phyloP scores from a whole-genome alignment of 768 basidiomycete species.

The Pilatotrama ljubarskyi region DNA sequence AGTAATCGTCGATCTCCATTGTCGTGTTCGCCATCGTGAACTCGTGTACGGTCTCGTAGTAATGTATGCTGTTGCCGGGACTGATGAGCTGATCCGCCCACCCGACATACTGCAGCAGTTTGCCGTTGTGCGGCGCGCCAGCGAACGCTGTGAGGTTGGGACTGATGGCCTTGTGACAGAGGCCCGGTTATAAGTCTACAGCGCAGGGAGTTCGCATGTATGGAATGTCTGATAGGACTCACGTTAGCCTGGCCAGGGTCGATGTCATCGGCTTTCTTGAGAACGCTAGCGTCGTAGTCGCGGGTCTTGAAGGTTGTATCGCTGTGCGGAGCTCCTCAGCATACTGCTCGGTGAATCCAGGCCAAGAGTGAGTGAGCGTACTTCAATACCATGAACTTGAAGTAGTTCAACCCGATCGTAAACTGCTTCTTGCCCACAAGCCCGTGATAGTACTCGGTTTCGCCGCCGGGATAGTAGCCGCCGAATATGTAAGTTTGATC shows the following conservation, averaged over 20 bases:
- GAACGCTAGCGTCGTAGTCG: constrained; percentile 20
- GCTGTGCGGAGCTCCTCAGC: constrained; percentile 3
- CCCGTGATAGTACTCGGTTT: constrained; percentile 21
- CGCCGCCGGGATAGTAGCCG: constrained; percentile 32
- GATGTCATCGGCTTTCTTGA: constrained; percentile 21
- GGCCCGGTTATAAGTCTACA: no score
- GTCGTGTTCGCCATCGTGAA: constrained; percentile 24
- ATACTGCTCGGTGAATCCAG: neutral
- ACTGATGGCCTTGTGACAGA: constrained; percentile 23
- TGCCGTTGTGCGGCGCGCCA: constrained; percentile 25
- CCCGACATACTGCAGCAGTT: constrained; percentile 29
- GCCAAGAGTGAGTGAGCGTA: neutral
- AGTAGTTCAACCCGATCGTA: constrained; percentile 13
- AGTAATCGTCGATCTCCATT: constrained; percentile 32
- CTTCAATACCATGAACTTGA: constrained; percentile 27
- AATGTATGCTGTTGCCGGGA: constrained; percentile 29
- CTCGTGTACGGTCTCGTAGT: constrained; percentile 28
- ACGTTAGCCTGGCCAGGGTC: constrained; percentile 27
- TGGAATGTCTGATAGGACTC: neutral
- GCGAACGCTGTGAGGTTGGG: constrained; percentile 27
- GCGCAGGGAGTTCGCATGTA: no score
- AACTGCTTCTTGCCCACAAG: constrained; percentile 21
- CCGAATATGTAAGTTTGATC: constrained; percentile 29
- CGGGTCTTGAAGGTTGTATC: constrained; percentile 24
- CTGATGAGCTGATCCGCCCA: constrained; percentile 34